These are phyloP conservation scores for Mycena citricolor DNA, from an alignment of 1,284 basidiomycete genomes.

Conservation along the genomic window DNA sequence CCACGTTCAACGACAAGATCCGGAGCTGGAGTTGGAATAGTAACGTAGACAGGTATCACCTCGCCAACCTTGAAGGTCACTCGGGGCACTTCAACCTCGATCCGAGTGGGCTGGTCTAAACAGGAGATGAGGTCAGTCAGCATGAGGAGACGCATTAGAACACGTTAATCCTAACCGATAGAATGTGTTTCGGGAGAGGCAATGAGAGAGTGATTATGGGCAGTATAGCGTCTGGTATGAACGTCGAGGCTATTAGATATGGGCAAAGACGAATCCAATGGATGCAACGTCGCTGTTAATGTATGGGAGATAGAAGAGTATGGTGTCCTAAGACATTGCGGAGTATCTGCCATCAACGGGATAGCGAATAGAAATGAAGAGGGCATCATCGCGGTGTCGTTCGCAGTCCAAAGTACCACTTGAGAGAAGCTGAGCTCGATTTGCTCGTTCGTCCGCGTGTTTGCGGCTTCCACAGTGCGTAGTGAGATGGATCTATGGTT, in stretches of 20 bases:
- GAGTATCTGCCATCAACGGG: conserved; percentile 69
- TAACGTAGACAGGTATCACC: conserved; percentile 73
- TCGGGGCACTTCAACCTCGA: conserved; percentile 70
- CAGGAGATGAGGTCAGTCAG: too few relatives aligned
- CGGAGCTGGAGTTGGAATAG: conserved; percentile 65
- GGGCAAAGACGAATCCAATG: conserved; percentile 40
- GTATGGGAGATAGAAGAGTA: conserved; percentile 67
- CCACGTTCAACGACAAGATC: conserved; percentile 66
- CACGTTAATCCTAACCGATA: too few relatives aligned
- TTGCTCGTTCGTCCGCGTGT: conserved; percentile 50
- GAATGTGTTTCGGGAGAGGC: conserved; percentile 57
- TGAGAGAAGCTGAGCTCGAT: conserved; percentile 55
- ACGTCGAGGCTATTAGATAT: conserved; percentile 60
- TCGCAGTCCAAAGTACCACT: conserved; percentile 27
- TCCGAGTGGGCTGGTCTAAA: conserved; percentile 62
- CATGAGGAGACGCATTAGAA: too few relatives aligned
- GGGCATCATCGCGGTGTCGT: conserved; percentile 38
- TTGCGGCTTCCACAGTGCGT: conserved; percentile 66
- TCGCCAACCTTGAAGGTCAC: conserved; percentile 68
- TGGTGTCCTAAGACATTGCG: conserved; percentile 72
- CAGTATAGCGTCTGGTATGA: conserved; percentile 71
- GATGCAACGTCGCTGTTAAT: conserved; percentile 63
- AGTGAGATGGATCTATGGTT: conserved; percentile 58
- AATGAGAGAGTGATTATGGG: conserved; percentile 55
- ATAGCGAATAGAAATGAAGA: conserved; percentile 74